Evolutionary conservation across 2,329 filamentous ascomycete genomes (phyloP).

Genomic region (Thermomyces lanuginosus): DNA sequence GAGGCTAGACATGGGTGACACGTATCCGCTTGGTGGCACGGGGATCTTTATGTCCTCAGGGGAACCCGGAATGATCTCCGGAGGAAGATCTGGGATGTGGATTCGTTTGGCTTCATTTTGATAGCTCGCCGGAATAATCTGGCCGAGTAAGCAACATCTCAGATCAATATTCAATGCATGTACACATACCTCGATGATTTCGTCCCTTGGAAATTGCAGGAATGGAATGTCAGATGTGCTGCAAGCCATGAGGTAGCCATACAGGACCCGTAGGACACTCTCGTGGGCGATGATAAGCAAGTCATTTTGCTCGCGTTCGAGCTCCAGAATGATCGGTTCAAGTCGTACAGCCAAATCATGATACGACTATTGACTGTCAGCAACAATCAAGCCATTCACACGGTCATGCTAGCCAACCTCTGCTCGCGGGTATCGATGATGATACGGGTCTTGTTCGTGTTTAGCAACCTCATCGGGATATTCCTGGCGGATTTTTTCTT

Average conservation of each 20-base stretch:
- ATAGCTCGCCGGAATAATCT: slow-evolving; percentile 91
- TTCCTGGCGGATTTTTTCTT: slow-evolving; percentile 59
- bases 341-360: slow-evolving; percentile 95
- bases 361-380: slow-evolving; percentile 51
- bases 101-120: slow-evolving; percentile 91
- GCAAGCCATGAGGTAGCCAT: slow-evolving; percentile 97
- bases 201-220: slow-evolving; percentile 82
- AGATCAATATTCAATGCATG: slow-evolving; percentile 1
- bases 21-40: slow-evolving; percentile 42
- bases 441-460: slow-evolving; percentile 88
- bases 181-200: slow-evolving; percentile 68
- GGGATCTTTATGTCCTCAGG: slow-evolving; percentile 70
- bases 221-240: slow-evolving; percentile 87
- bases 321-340: slow-evolving; percentile 91
- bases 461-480: slow-evolving; percentile 86
- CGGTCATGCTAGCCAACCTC: slow-evolving; percentile 51
- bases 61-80: slow-evolving; percentile 54
- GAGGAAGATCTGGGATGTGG: slow-evolving; percentile 54
- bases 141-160: slow-evolving; percentile 7
- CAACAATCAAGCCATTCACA: not conserved
- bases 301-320: slow-evolving; percentile 93
- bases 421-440: slow-evolving; percentile 86
- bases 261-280: slow-evolving; percentile 88
- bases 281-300: slow-evolving; percentile 97
- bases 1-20: slow-evolving; percentile 28